A percentile compares a stretch with the other conserved stretches of the same genome.
phyloP scores from a whole-genome alignment of 2,329 filamentous ascomycete species.

The Pseudovirgaria hyperparasitica region DNA sequence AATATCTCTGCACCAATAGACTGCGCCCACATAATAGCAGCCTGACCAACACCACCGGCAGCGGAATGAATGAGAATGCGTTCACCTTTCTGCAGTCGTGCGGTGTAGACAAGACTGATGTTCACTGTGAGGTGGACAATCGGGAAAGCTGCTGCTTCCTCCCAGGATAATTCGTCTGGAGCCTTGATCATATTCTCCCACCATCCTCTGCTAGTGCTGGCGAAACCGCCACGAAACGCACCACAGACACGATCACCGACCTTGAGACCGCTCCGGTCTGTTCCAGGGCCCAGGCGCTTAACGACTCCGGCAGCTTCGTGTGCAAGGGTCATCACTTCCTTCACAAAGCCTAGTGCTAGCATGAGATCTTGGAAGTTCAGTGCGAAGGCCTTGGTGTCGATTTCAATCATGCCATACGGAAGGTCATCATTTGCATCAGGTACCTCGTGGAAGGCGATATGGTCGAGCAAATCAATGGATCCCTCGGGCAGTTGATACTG shows the following conservation, averaged over 20 bases:
- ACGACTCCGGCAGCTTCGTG: conserved; percentile 6
- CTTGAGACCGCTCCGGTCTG: conserved; percentile 2
- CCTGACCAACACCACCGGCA: conserved; percentile 10
- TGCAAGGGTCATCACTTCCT: conserved; percentile 1
- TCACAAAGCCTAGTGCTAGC: no score
- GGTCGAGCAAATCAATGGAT: no score
- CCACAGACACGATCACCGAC: conserved; percentile 13
- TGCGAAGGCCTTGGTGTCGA: conserved; percentile 5
- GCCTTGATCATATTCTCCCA: conserved; percentile 5
- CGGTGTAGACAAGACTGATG: conserved; percentile 10
- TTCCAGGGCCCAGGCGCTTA: conserved; percentile 1
- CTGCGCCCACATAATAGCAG: conserved; percentile 10
- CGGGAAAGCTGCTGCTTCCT: conserved; percentile 11
- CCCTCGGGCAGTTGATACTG: no score
- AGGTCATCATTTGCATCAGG: no score
- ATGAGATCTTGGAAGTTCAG: conserved; percentile 1
- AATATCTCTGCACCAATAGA: conserved; percentile 14
- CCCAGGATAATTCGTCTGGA: conserved; percentile 7
- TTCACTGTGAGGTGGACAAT: conserved; percentile 12
- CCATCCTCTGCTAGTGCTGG: conserved; percentile 5
- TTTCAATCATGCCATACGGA: no score
- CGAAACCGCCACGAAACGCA: conserved; percentile 13
- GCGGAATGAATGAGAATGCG: conserved; percentile 11
- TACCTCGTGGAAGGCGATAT: no score
- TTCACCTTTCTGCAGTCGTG: conserved; percentile 7